A percentile compares a stretch with the other conserved stretches of the same genome.
These are phyloP conservation scores for Camellia sinensis DNA, from an alignment of 148 eudicot genomes.

Conservation along the genomic window DNA sequence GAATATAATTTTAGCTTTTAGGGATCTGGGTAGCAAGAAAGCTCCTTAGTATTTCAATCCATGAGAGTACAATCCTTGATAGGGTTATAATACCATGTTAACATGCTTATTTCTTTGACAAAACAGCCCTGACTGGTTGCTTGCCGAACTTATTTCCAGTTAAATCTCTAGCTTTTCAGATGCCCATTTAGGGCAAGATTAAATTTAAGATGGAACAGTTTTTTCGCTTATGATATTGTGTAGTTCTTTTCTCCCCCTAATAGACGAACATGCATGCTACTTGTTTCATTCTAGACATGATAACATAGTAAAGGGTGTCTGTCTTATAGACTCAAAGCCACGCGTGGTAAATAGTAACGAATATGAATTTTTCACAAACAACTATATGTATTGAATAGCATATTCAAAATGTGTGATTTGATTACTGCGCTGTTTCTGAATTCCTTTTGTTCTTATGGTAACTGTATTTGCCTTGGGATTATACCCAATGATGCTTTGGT, in stretches of 20 bases:
- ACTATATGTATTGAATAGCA: not conserved
- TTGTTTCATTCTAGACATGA: not conserved
- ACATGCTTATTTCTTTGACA: not conserved
- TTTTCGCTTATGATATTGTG: too few species aligned
- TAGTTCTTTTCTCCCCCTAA: too few species aligned
- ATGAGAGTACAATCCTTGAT: not conserved
- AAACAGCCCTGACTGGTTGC: not conserved
- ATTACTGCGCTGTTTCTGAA: not conserved
- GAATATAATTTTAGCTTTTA: not conserved
- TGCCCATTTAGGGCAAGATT: not conserved
- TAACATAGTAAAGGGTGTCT: not conserved
- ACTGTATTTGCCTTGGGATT: too few species aligned
- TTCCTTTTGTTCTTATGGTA: not conserved
- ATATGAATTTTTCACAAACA: not conserved
- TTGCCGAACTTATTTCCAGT: not conserved
- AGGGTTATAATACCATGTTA: not conserved
- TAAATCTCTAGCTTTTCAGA: not conserved
- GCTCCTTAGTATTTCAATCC: not conserved
- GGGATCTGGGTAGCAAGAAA: not conserved
- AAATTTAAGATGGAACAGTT: too few species aligned
- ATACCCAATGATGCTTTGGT: too few species aligned
- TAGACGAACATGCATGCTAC: not conserved
- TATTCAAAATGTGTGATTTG: not conserved
- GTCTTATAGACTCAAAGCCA: too few species aligned
- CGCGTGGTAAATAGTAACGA: too few species aligned